phyloP scores from a whole-genome alignment of 176 grass and related monocot species.

The sorghum (Sorghum bicolor) region DNA sequence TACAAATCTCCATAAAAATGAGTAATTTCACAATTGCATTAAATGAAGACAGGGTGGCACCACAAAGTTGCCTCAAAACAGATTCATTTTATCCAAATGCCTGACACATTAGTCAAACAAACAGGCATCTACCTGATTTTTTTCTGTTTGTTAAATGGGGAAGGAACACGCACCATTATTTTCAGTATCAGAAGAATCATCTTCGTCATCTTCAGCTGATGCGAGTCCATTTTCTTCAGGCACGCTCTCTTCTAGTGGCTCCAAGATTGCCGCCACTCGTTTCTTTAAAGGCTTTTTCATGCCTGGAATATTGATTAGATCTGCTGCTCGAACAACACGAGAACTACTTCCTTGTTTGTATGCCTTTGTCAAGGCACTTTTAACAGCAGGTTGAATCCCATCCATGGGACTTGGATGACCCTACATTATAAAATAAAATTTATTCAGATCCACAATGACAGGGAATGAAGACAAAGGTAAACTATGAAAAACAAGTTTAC shows the following conservation, averaged over 20 bases:
- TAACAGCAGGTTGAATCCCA: slow-evolving; percentile 80
- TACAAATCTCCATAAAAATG: too few species aligned
- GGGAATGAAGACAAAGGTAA: slow-evolving; percentile 9
- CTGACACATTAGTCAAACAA: not conserved
- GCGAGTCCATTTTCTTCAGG: slow-evolving; percentile 86
- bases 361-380: slow-evolving; percentile 87
- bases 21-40: not conserved
- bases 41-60: not conserved
- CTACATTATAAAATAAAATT: slow-evolving; percentile 34
- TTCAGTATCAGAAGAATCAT: slow-evolving; percentile 71
- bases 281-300: slow-evolving; percentile 90
- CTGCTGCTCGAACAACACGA: slow-evolving; percentile 77
- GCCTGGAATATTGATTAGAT: slow-evolving; percentile 78
- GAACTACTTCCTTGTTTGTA: slow-evolving; percentile 91
- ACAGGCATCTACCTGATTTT: too few species aligned
- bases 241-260: slow-evolving; percentile 76
- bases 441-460: not conserved
- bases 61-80: not conserved
- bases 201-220: slow-evolving; percentile 66
- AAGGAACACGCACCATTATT: slow-evolving; percentile 56
- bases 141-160: not conserved
- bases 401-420: slow-evolving; percentile 88
- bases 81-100: not conserved
- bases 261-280: slow-evolving; percentile 86
- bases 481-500: slow-evolving; percentile 13